Evolutionary conservation across 306 rosid genomes (phyloP).

Genomic region (barrel medic (Medicago truncatula)): MtrunA17r5.0-ANR NC_053043.1:45319501-45320000

Average conservation of each 20-base stretch:
- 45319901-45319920: no score
- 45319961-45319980: no score
- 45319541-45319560: not conserved
- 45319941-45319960: no score
- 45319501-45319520: not conserved
- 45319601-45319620: not conserved
- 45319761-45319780: not conserved
- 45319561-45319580: not conserved
- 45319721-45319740: conserved; percentile 30
- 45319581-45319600: not conserved
- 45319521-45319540: not conserved
- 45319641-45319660: not conserved
- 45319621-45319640: not conserved
- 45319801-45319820: conserved; percentile 22
- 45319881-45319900: no score
- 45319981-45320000: no score
- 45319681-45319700: not conserved
- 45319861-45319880: no score
- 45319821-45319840: conserved; percentile 28
- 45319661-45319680: no score
- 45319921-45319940: no score
- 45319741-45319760: conserved; percentile 32
- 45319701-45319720: not conserved
- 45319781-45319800: conserved; percentile 13
- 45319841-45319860: no score